Conservation (phyloP, 805 yeast genomes). For the Saturnispora hagleri region DNA sequence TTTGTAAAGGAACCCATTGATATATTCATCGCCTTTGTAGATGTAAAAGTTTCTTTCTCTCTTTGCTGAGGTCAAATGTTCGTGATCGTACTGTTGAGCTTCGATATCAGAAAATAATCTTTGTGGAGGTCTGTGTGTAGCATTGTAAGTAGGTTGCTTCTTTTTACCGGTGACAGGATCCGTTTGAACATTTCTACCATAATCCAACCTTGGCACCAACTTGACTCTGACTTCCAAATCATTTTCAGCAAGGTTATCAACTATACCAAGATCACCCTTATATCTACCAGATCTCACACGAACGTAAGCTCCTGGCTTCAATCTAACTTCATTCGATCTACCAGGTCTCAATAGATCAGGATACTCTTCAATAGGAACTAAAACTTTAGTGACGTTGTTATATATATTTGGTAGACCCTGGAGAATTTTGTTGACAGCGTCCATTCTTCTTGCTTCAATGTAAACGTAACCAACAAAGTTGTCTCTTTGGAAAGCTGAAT, state of each 20-base stretch:
- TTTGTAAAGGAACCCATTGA: conserved; percentile 78
- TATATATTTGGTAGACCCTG: conserved; percentile 86
- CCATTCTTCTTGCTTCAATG: conserved; percentile 87
- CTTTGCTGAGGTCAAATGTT: conserved; percentile 53
- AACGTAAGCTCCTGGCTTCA: conserved; percentile 88
- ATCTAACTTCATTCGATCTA: conserved; percentile 76
- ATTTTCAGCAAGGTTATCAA: conserved; percentile 86
- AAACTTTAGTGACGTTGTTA: conserved; percentile 45
- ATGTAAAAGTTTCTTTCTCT: conserved; percentile 52
- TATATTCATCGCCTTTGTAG: conserved; percentile 82
- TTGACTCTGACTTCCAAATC: conserved; percentile 93
- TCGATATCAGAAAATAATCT: conserved; percentile 82
- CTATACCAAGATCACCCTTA: conserved; percentile 86
- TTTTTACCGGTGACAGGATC: conserved; percentile 21
- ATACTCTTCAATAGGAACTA: conserved; percentile 93
- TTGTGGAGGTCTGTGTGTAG: conserved; percentile 72
- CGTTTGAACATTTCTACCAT: conserved; percentile 47
- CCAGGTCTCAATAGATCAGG: conserved; percentile 88
- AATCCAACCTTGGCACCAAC: conserved; percentile 87
- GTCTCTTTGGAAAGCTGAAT: conserved; percentile 90
- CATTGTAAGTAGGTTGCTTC: conserved; percentile 40
- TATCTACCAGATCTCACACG: conserved; percentile 86
- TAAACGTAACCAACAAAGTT: conserved; percentile 86
- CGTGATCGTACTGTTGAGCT: conserved; percentile 77
- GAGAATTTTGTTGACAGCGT: conserved; percentile 83